Percentiles rank a stretch among this genome's conserved stretches.
These are phyloP conservation scores for Penicillium expansum DNA, from an alignment of 2,329 filamentous ascomycete genomes.

Conservation along the genomic window DNA sequence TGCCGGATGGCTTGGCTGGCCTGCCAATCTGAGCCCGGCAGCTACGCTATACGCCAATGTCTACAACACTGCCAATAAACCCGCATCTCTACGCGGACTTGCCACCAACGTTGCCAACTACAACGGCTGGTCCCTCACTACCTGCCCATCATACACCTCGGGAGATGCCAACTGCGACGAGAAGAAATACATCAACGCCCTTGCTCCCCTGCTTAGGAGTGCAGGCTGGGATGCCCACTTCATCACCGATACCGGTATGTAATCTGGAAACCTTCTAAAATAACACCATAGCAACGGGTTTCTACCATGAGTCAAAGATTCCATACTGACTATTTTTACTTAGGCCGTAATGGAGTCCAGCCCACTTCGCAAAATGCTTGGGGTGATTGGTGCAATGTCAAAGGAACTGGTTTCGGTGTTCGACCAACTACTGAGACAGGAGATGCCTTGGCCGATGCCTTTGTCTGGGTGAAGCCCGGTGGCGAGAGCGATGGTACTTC, in stretches of 20 bases:
- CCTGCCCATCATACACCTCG: conserved; percentile 46
- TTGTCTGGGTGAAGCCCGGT: conserved; percentile 71
- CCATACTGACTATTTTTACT: not conserved
- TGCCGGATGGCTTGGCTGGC: conserved; percentile 64
- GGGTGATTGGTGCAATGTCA: conserved; percentile 69
- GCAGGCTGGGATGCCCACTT: conserved; percentile 55
- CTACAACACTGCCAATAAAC: conserved; percentile 48
- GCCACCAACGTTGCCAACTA: conserved; percentile 61
- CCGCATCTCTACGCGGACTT: conserved; percentile 51
- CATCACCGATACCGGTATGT: conserved; percentile 53
- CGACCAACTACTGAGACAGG: conserved; percentile 63
- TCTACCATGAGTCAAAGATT: not conserved
- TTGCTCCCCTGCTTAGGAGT: conserved; percentile 49
- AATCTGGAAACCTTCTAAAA: rapidly evolving
- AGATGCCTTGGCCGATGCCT: conserved; percentile 59
- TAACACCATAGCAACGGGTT: not conserved
- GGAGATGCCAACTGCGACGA: conserved; percentile 54
- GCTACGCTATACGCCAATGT: conserved; percentile 49
- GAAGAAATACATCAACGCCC: conserved; percentile 51
- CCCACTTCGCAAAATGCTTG: conserved; percentile 55
- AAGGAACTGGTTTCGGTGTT: conserved; percentile 61
- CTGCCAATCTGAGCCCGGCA: conserved; percentile 55
- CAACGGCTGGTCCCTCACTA: conserved; percentile 51
- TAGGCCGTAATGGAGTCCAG: conserved; percentile 62
- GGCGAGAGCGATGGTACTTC: conserved; percentile 54